phyloP scores from a whole-genome alignment of 768 basidiomycete species.

The Russula griseocarnosa region DNA sequence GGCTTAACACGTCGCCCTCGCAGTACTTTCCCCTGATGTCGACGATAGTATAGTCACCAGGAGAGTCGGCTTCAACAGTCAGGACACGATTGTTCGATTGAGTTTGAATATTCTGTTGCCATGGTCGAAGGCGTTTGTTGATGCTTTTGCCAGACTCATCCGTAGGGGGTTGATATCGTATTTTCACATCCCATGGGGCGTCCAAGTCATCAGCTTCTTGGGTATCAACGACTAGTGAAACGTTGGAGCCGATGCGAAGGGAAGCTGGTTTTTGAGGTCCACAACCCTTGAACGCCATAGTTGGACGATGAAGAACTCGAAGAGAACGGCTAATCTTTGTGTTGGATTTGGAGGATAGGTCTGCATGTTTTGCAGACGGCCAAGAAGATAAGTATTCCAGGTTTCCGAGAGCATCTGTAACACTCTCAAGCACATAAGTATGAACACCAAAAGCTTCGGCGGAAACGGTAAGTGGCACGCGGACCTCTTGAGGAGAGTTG shows the following conservation, averaged over 20 bases:
- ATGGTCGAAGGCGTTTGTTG: conserved; percentile 49
- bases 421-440: conserved; percentile 70
- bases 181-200: conserved; percentile 60
- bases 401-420: conserved; percentile 83
- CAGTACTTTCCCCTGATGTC: conserved; percentile 77
- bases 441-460: conserved; percentile 63
- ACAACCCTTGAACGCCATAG: conserved; percentile 69
- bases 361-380: conserved; percentile 23
- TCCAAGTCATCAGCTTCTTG: conserved; percentile 57
- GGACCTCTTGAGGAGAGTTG: conserved; percentile 50
- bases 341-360: conserved; percentile 34
- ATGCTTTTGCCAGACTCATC: conserved; percentile 37
- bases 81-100: conserved; percentile 44
- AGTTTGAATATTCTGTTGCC: conserved; percentile 60
- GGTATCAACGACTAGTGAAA: conserved; percentile 50
- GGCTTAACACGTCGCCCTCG: conserved; percentile 76
- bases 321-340: conserved; percentile 56
- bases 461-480: conserved; percentile 64
- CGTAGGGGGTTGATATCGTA: conserved; percentile 56
- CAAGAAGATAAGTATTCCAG: conserved; percentile 32
- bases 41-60: conserved; percentile 75
- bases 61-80: conserved; percentile 48
- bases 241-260: conserved; percentile 66
- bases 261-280: conserved; percentile 64
- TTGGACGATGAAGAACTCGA: conserved; percentile 66